Percentiles rank a stretch among this genome's conserved stretches.
Conservation (phyloP, 23 red algal species). For the Chondrus crispus region DNA sequence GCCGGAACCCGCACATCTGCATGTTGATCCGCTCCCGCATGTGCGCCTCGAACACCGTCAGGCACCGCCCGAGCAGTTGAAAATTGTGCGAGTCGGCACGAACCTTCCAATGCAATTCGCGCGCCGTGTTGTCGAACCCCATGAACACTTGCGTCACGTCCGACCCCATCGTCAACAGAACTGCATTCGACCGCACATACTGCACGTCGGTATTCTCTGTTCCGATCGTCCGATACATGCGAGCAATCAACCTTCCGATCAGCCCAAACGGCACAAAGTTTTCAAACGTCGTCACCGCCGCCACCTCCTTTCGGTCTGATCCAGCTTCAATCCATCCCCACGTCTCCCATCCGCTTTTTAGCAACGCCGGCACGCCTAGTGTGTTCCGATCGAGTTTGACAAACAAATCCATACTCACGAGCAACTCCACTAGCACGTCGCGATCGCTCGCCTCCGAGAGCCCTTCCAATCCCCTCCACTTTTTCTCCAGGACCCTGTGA, state of each 20-base stretch:
- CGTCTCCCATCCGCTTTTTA: not conserved
- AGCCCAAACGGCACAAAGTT: not conserved
- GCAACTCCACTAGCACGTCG: not conserved
- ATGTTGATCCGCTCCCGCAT: not conserved
- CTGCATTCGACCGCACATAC: not conserved
- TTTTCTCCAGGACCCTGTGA: not conserved
- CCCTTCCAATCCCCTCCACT: not conserved
- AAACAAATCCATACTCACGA: not conserved
- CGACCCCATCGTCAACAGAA: not conserved
- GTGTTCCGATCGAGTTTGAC: not conserved
- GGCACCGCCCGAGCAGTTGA: not conserved
- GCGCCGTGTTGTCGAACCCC: not conserved
- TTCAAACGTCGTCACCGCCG: not conserved
- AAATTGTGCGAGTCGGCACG: not conserved
- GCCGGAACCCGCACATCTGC: not conserved
- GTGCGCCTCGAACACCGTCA: not conserved
- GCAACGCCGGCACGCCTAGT: not conserved
- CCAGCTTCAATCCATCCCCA: not conserved
- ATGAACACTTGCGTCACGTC: not conserved
- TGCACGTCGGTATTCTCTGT: not conserved
- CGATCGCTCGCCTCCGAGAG: not conserved
- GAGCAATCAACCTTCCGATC: not conserved
- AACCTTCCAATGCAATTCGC: not conserved
- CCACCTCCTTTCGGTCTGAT: not conserved
- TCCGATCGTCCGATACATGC: not conserved